A percentile compares a stretch with the other conserved stretches of the same genome.
phyloP scores from a whole-genome alignment of 1,284 basidiomycete species.

The Ustilago loliicola region DNA sequence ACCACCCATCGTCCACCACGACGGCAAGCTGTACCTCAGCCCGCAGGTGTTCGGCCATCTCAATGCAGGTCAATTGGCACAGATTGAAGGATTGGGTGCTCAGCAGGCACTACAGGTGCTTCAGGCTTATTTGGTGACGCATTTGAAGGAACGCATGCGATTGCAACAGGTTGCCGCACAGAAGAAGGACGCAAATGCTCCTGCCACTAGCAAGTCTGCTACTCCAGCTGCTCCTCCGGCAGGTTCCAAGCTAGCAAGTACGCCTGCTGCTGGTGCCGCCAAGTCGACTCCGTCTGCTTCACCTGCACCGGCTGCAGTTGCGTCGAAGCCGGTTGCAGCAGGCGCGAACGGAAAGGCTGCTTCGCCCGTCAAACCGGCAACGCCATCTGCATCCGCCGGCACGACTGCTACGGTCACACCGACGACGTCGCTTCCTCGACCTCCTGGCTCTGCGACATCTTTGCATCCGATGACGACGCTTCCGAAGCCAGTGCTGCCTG shows the following conservation, averaged over 20 bases:
- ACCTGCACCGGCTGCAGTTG: background rate
- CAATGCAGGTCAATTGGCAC: conserved; percentile 79
- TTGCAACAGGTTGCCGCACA: conserved; percentile 68
- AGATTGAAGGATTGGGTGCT: conserved; percentile 84
- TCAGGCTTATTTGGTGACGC: conserved; percentile 85
- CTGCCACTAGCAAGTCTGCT: background rate
- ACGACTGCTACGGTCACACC: conserved; percentile 8
- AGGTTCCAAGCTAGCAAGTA: conserved; percentile 4
- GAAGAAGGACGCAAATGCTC: conserved; percentile 41
- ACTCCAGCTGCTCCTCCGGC: background rate
- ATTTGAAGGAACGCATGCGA: conserved; percentile 82
- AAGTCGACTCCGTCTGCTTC: conserved; percentile 12
- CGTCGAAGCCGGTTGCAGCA: background rate
- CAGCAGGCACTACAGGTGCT: conserved; percentile 84
- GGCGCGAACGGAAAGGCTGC: conserved; percentile 18
- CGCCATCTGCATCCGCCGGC: background rate
- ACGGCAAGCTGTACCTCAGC: conserved; percentile 84
- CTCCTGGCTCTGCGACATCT: conserved; percentile 26
- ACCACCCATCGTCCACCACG: conserved; percentile 84
- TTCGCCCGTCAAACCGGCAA: conserved; percentile 18
- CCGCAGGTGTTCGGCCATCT: conserved; percentile 86
- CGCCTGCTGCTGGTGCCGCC: conserved; percentile 10
- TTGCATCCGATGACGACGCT: conserved; percentile 33
- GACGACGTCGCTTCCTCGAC: conserved; percentile 30
- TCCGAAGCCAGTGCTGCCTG: conserved; percentile 43